Evolutionary conservation across 495 filamentous ascomycete species (phyloP), one percentile per base, ranked within the genome.

Genomic region (Xylaria longipes): DNA sequence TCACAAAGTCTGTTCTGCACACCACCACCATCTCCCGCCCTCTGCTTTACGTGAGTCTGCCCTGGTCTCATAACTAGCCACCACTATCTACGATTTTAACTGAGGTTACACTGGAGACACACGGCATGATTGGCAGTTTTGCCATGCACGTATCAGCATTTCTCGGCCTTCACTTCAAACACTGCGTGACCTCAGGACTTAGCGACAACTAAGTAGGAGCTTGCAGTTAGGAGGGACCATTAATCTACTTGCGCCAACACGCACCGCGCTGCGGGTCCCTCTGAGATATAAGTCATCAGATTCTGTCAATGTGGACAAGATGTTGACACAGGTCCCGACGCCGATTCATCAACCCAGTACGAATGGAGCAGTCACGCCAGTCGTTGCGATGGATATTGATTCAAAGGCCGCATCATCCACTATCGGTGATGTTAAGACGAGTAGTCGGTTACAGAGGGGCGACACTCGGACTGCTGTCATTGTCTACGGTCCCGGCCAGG

Each of bases 401-500:
- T 60, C 67, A 29, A 58, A 71, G 43, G 48, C 63, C 43, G 71
- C 69, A 50, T 69, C 77, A 43, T 74, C 73, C 35, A 72, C 76
- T 12, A 66, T 76, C 3, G 72, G 73, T n/a, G 76, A 78, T 20
- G 67, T 77, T 22, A 75, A 75, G 50, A 74, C 79, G 37, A 76
- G 79, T 25, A 79, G 80, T 54, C 78, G 80, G 25, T 75, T 83
- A 12, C 80, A 78, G 64, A 79, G 74, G 54, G 84, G 84, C 46
- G 87, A 89, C 74, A 82, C 82, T 37, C 82, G 86, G 66, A 87
- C 82, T 27, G 84, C 89, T 35, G 88, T 91, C 45, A 88, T 92
- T 61, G 83, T 91, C 14, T 91, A 88, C 72, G 87, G 87, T 7
- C 80, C 77, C 15, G 87, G 85, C 11, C 89, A 91, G 73, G 89